Evolutionary conservation across 83 land plant species (phyloP), one percentile per base, ranked within the genome.

Genomic region (Thuja plicata): DNA sequence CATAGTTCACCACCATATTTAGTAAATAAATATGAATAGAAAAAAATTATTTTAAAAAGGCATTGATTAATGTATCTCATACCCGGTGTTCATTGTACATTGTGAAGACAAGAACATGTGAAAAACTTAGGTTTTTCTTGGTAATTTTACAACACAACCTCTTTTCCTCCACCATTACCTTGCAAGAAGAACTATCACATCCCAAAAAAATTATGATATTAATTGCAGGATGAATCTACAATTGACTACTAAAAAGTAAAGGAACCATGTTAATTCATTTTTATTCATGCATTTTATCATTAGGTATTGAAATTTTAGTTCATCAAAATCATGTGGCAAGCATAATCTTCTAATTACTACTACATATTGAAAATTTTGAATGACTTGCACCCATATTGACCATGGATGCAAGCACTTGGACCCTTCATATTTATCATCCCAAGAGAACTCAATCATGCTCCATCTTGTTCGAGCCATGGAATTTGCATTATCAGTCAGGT

Each of bases 381-480:
- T 85, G 0, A 17, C 13, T 16, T 13, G 37, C 19, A 38, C 17
- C 62, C 24, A 17, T 52, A 92, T 38, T 16, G 76, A 89, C 96
- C 96, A 92, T 93, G 7, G 96, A 84, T 45, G 92, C 92, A 5
- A 95, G 93, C 45, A 92, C 73, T 86, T 96, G 98, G 3, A 91
- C 95, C 3, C 98, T 9, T n/a, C n/a, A n/a, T n/a, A n/a, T n/a
- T n/a, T n/a, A n/a, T n/a, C n/a, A n/a, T n/a, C n/a, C n/a, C n/a
- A n/a, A n/a, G n/a, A n/a, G n/a, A n/a, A n/a, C n/a, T n/a, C n/a
- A n/a, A n/a, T n/a, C n/a, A n/a, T n/a, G n/a, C n/a, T n/a, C n/a
- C n/a, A n/a, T n/a, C n/a, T n/a, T n/a, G n/a, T n/a, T n/a, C n/a
- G n/a, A n/a, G n/a, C n/a, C n/a, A n/a, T n/a, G n/a, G n/a, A n/a